Evolutionary conservation across 192 early-diverging fungal species (phyloP).

Genomic region (Umbelopsis ramanniana): DNA sequence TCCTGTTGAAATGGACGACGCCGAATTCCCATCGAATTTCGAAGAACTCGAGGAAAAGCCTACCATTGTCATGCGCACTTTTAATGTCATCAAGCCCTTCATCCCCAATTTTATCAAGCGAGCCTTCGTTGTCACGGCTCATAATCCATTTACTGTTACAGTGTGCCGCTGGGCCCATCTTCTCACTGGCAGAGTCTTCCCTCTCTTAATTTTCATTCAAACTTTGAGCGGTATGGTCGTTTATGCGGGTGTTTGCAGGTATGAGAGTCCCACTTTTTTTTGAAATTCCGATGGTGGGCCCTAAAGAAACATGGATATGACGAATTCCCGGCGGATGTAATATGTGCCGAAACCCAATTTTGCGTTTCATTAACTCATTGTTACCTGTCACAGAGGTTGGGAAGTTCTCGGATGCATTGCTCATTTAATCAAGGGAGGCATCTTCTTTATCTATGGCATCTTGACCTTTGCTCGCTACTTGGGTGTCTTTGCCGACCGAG

Average conservation of each 20-base stretch:
- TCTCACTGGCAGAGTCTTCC: slow-evolving; percentile 33
- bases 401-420: slow-evolving; percentile 40
- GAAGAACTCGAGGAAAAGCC: slow-evolving; percentile 20
- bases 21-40: slow-evolving; percentile 4
- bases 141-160: slow-evolving; percentile 36
- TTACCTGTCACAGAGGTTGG: slow-evolving; percentile 29
- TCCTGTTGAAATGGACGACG: slow-evolving; percentile 11
- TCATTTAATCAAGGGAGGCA: slow-evolving; percentile 45
- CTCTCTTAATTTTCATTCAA: slow-evolving; percentile 38
- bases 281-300: background rate
- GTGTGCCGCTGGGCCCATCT: slow-evolving; percentile 30
- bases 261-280: background rate
- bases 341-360: background rate
- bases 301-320: background rate
- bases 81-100: slow-evolving; percentile 22
- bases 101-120: slow-evolving; percentile 32
- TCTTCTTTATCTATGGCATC: slow-evolving; percentile 43
- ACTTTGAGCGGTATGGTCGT: slow-evolving; percentile 39
- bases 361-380: background rate
- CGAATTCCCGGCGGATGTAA: background rate
- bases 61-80: slow-evolving; percentile 24
- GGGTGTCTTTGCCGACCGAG: slow-evolving; percentile 42
- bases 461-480: slow-evolving; percentile 41
- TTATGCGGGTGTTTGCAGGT: slow-evolving; percentile 40
- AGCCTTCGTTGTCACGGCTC: slow-evolving; percentile 19